These are phyloP conservation scores for Flaveria trinervia DNA, from an alignment of 129 eudicot species.

Conservation along the genomic window DNA sequence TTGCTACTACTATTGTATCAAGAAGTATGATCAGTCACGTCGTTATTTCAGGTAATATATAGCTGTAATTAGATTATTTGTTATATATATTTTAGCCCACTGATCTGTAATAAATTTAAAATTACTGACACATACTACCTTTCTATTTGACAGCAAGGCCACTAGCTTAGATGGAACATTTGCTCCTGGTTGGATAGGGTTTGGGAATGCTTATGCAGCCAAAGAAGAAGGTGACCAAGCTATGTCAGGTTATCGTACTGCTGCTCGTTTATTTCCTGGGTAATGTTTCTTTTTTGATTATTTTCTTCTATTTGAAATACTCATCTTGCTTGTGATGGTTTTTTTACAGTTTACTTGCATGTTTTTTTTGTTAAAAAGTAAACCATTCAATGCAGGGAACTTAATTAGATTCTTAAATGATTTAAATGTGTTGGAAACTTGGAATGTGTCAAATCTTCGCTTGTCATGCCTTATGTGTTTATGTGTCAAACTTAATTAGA, in stretches of 20 bases:
- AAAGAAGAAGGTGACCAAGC: constrained; percentile 99
- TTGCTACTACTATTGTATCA: constrained; percentile 92
- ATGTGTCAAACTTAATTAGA: no score
- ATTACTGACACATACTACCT: constrained; percentile 6
- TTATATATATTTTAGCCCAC: background rate
- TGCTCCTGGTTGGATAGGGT: constrained; percentile 94
- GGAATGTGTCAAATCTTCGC: background rate
- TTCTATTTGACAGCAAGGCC: constrained; percentile 69
- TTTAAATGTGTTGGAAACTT: background rate
- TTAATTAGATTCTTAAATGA: background rate
- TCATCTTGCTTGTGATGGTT: constrained; percentile 11
- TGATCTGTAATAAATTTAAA: background rate
- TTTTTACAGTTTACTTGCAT: background rate
- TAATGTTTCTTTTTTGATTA: constrained; percentile 27
- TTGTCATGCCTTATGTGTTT: background rate
- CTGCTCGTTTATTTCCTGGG: constrained; percentile 99
- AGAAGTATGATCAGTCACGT: constrained; percentile 92
- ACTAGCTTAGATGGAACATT: constrained; percentile 85
- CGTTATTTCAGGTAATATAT: constrained; percentile 81
- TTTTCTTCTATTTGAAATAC: constrained; percentile 4
- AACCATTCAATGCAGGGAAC: background rate
- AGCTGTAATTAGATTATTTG: constrained; percentile 4
- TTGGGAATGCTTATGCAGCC: constrained; percentile 97
- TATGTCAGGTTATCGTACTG: constrained; percentile 95
- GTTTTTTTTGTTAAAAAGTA: background rate